These are phyloP conservation scores for Pseudonectria buxi DNA, from an alignment of 2,329 filamentous ascomycete genomes.

Conservation along the genomic window DNA sequence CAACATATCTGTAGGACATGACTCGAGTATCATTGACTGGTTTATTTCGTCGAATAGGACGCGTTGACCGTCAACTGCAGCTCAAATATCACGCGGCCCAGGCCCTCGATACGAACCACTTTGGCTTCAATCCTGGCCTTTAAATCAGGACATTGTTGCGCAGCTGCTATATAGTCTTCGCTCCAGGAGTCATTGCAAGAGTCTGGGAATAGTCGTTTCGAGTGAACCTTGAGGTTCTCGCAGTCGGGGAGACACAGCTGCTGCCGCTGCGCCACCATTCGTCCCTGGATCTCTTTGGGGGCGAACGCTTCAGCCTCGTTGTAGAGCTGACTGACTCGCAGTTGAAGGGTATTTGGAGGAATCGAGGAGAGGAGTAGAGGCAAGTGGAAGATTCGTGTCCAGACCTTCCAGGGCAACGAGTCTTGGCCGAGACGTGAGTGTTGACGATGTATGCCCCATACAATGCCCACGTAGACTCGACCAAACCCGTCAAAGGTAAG, in stretches of 20 bases:
- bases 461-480: conserved; percentile 5
- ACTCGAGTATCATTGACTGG: no score
- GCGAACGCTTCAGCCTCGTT: conserved; percentile 2
- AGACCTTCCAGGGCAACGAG: conserved; percentile 4
- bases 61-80: conserved; percentile 6
- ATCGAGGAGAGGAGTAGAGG: conserved; percentile 6
- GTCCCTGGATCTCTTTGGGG: conserved; percentile 7
- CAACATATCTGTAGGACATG: no score
- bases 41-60: no score
- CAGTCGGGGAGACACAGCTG: conserved; percentile 2
- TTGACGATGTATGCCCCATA: conserved; percentile 15
- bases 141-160: not conserved
- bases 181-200: conserved; percentile 3
- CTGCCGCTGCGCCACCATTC: conserved; percentile 8
- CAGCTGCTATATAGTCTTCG: conserved; percentile 6
- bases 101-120: conserved; percentile 5
- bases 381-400: conserved; percentile 16
- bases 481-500: conserved; percentile 1
- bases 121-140: conserved; percentile 3
- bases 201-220: conserved; percentile 11
- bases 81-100: conserved; percentile 14
- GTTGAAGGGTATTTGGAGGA: not conserved
- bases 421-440: not conserved
- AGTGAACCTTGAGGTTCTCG: not conserved
- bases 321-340: conserved; percentile 5